Evolutionary conservation across 208 protist species (phyloP).

Genomic region (Porcisia hertigi): DNA sequence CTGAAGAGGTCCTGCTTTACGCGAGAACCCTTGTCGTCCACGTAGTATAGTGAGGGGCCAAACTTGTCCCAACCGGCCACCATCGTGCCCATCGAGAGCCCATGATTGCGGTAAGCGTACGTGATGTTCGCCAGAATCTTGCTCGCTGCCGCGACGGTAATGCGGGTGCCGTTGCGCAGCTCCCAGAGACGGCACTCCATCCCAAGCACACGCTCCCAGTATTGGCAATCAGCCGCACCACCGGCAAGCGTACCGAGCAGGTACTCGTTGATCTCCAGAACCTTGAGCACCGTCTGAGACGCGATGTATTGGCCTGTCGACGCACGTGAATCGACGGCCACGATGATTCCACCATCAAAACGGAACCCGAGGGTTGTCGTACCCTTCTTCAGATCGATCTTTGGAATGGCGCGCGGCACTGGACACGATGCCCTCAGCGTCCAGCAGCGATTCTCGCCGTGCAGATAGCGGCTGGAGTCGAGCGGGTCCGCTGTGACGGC

Average conservation of each 20-base stretch:
- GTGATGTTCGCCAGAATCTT: constrained; percentile 99
- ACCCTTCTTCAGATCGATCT: constrained; percentile 93
- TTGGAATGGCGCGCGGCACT: constrained; percentile 84
- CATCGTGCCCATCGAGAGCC: constrained; percentile 98
- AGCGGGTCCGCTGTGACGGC: constrained; percentile 76
- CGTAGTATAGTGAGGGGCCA: constrained; percentile 98
- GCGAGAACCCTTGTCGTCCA: constrained; percentile 99
- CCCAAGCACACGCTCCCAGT: constrained; percentile 98
- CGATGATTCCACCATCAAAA: constrained; percentile 97
- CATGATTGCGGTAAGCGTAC: constrained; percentile 98
- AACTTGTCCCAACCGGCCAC: constrained; percentile 97
- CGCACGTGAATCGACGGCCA: constrained; percentile 99
- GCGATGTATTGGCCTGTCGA: constrained; percentile 98
- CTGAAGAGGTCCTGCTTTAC: constrained; percentile 98
- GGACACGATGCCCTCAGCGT: constrained; percentile 72
- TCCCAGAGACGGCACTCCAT: constrained; percentile 94
- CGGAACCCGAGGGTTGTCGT: constrained; percentile 99
- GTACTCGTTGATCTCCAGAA: constrained; percentile 99
- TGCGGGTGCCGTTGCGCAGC: constrained; percentile 96
- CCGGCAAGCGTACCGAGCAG: constrained; percentile 99
- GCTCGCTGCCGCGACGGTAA: constrained; percentile 98
- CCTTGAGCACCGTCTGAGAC: constrained; percentile 99
- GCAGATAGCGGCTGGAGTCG: constrained; percentile 62
- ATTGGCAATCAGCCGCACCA: constrained; percentile 99
- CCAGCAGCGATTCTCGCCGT: constrained; percentile 71